A percentile compares a stretch with the other conserved stretches of the same genome.
phyloP scores from a whole-genome alignment of 768 basidiomycete species.

The Boletus barrowsii region DNA sequence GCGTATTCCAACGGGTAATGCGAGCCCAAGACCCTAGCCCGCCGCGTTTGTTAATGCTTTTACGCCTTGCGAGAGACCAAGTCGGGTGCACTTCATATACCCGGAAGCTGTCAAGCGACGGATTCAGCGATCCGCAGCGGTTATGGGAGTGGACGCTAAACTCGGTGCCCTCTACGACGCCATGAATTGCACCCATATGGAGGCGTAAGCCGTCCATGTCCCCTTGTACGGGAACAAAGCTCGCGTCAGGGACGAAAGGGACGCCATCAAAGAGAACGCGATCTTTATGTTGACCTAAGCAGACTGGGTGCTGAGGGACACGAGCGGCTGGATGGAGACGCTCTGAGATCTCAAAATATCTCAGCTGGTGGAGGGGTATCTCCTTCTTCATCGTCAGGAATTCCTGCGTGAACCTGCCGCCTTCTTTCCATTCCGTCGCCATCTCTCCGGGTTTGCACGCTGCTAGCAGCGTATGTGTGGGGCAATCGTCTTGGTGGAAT shows the following conservation, averaged over 20 bases:
- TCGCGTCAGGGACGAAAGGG: conserved; percentile 51
- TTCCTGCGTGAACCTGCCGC: conserved; percentile 59
- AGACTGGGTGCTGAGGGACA: conserved; percentile 44
- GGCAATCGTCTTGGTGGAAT: conserved; percentile 41
- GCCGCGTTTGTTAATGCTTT: conserved; percentile 33
- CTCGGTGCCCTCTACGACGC: conserved; percentile 60
- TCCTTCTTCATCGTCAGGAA: conserved; percentile 47
- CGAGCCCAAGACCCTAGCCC: conserved; percentile 52
- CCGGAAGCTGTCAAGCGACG: conserved; percentile 46
- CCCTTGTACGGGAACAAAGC: conserved; percentile 44
- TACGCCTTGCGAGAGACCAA: conserved; percentile 51
- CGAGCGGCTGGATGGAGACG: conserved; percentile 39
- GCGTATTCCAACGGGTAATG: conserved; percentile 53
- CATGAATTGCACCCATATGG: conserved; percentile 59
- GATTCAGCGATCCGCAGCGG: conserved; percentile 54
- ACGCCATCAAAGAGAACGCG: conserved; percentile 53
- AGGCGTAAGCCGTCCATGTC: conserved; percentile 44
- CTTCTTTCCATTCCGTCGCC: conserved; percentile 60
- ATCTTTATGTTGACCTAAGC: conserved; percentile 46
- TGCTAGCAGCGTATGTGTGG: conserved; percentile 52
- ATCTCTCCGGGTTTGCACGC: conserved; percentile 54
- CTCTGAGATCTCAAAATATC: conserved; percentile 47
- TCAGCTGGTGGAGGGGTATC: conserved; percentile 51
- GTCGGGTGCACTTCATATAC: conserved; percentile 55
- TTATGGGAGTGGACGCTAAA: conserved; percentile 64